These are phyloP conservation scores for Picea sitchensis DNA, from an alignment of 75 land plant species.

Conservation along the genomic window DNA sequence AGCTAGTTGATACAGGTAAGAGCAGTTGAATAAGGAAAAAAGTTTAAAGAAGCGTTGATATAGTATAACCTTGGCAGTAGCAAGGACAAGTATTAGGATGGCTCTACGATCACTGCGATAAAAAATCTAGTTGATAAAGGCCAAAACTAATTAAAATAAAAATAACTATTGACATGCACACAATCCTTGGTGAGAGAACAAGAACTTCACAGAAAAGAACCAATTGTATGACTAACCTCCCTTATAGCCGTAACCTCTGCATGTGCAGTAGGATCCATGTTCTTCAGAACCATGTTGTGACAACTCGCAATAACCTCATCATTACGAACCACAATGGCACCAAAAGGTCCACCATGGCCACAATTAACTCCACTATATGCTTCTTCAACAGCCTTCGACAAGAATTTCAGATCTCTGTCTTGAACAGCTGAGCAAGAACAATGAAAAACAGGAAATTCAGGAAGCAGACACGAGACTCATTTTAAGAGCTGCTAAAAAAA, in stretches of 20 bases:
- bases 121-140: too few relatives aligned
- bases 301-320: slow-evolving; percentile 81
- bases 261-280: slow-evolving; percentile 97
- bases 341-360: slow-evolving; percentile 93
- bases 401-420: slow-evolving; percentile 83
- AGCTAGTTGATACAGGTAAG: too few relatives aligned
- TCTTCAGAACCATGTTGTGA: slow-evolving; percentile 84
- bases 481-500: background rate
- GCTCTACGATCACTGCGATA: too few relatives aligned
- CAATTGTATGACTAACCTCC: slow-evolving; percentile 46
- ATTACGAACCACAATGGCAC: slow-evolving; percentile 69
- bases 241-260: slow-evolving; percentile 96
- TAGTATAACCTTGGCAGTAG: too few relatives aligned
- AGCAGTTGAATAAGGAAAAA: too few relatives aligned
- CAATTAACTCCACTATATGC: slow-evolving; percentile 84
- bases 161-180: too few relatives aligned
- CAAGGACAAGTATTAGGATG: too few relatives aligned
- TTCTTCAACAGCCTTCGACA: slow-evolving; percentile 86
- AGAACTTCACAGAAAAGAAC: too few relatives aligned
- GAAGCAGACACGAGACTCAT: background rate
- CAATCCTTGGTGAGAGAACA: too few relatives aligned
- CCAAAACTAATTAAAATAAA: too few relatives aligned
- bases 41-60: too few relatives aligned
- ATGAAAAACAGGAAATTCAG: background rate
- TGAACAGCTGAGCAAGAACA: slow-evolving; percentile 32